Evolutionary conservation across 2,329 filamentous ascomycete genomes (phyloP).

Genomic region (Neurospora sp.): DNA sequence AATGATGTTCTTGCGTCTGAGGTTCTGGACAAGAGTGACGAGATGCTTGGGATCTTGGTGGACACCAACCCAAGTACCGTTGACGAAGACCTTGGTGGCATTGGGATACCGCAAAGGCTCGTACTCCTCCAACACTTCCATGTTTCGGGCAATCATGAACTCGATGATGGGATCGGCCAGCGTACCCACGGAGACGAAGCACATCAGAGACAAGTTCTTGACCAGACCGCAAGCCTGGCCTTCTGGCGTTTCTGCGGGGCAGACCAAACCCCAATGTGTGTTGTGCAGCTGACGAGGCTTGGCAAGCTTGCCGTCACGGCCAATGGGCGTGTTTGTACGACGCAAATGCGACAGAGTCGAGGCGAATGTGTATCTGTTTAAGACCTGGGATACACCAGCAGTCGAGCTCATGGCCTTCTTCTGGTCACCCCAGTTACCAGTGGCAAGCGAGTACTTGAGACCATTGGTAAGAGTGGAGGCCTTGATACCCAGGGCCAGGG

Average conservation of each 20-base stretch:
- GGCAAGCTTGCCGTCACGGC: constrained; percentile 94
- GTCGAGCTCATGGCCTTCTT: constrained; percentile 95
- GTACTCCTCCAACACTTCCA: constrained; percentile 96
- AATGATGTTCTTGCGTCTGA: constrained; percentile 73
- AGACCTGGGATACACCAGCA: constrained; percentile 93
- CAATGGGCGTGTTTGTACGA: constrained; percentile 94
- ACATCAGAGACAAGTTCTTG: constrained; percentile 97
- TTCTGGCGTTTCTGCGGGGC: constrained; percentile 94
- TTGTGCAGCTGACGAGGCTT: constrained; percentile 98
- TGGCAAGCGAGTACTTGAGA: constrained; percentile 91
- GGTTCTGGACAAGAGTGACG: constrained; percentile 65
- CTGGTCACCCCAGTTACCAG: constrained; percentile 98
- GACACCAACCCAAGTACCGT: constrained; percentile 95
- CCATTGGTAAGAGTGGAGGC: constrained; percentile 85
- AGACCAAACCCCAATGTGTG: constrained; percentile 96
- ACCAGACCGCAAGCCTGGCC: constrained; percentile 96
- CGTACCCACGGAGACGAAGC: constrained; percentile 92
- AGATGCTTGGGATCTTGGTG: constrained; percentile 82
- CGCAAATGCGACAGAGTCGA: constrained; percentile 95
- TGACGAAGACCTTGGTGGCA: constrained; percentile 96
- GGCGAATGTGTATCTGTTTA: constrained; percentile 95
- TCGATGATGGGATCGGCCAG: constrained; percentile 84
- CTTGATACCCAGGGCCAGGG: constrained; percentile 83
- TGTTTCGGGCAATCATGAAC: constrained; percentile 91
- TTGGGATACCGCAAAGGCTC: constrained; percentile 76